These are phyloP conservation scores for Fallopia convolvulus DNA, from an alignment of 148 eudicot species.

Conservation along the genomic window DNA sequence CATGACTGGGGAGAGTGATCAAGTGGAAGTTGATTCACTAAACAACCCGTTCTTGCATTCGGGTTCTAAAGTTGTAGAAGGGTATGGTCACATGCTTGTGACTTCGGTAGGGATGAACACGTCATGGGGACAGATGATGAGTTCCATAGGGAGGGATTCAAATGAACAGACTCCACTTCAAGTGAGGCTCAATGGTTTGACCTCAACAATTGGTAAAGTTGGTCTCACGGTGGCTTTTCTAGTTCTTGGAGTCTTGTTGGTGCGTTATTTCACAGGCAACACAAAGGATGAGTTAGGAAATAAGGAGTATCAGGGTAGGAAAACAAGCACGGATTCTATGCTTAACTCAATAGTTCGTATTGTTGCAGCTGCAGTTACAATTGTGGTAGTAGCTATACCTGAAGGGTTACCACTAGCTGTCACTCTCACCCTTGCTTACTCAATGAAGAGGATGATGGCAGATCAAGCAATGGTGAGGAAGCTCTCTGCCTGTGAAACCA, in stretches of 20 bases:
- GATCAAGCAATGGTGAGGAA: slow-evolving; percentile 94
- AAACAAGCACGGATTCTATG: slow-evolving; percentile 29
- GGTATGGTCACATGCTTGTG: slow-evolving; percentile 63
- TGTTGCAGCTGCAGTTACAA: slow-evolving; percentile 62
- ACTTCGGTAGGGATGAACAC: slow-evolving; percentile 74
- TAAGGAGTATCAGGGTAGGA: slow-evolving; percentile 27
- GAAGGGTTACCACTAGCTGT: slow-evolving; percentile 88
- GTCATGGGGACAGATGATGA: slow-evolving; percentile 86
- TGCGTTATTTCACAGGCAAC: slow-evolving; percentile 76
- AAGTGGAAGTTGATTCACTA: slow-evolving; percentile 38
- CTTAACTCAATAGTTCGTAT: slow-evolving; percentile 50
- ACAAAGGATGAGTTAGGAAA: slow-evolving; percentile 38
- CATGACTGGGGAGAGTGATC: slow-evolving; percentile 89
- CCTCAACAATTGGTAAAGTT: slow-evolving; percentile 66
- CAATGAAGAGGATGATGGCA: slow-evolving; percentile 86
- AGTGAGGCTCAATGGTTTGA: slow-evolving; percentile 54
- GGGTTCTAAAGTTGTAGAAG: slow-evolving; percentile 80
- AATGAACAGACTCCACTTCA: slow-evolving; percentile 68
- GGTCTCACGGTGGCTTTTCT: slow-evolving; percentile 68
- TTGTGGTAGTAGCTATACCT: slow-evolving; percentile 85
- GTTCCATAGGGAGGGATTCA: slow-evolving; percentile 53
- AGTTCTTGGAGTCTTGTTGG: slow-evolving; percentile 57
- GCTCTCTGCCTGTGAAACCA: slow-evolving; percentile 83
- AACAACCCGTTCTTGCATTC: slow-evolving; percentile 63
- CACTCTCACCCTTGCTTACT: slow-evolving; percentile 80